phyloP scores from a whole-genome alignment of 1,139 yeast genomes.

The Entelexis sorbosivorans region DNA sequence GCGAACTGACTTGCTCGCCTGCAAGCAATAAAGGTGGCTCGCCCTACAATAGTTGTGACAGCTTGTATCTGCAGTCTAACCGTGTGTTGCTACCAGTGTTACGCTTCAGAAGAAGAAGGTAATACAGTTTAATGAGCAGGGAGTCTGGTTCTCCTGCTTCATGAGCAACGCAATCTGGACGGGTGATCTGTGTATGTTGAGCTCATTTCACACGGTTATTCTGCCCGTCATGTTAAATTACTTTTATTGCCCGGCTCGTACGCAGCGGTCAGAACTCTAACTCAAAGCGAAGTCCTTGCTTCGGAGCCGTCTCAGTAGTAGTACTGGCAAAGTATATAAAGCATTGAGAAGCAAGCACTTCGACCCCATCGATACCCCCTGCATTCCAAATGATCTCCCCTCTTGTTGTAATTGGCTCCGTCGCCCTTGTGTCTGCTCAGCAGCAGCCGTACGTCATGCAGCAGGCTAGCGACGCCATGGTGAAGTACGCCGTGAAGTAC shows the following conservation, averaged over 20 bases:
- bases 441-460: slow-evolving; percentile 18
- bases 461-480: slow-evolving; percentile 18
- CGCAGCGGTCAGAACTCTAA: neutral
- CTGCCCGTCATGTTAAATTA: too few relatives aligned
- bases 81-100: too few relatives aligned
- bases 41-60: too few relatives aligned
- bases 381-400: slow-evolving; percentile 10
- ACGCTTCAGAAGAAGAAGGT: too few relatives aligned
- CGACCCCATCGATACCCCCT: neutral
- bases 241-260: neutral
- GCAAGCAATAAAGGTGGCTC: too few relatives aligned
- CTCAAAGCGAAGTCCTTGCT: neutral
- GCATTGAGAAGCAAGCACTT: neutral
- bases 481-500: slow-evolving; percentile 19
- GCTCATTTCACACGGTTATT: neutral
- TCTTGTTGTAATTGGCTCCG: slow-evolving; percentile 10
- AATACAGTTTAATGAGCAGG: neutral
- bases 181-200: too few relatives aligned
- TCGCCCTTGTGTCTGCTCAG: slow-evolving; percentile 11
- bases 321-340: neutral
- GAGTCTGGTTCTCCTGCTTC: too few relatives aligned
- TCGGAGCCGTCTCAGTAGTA: neutral
- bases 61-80: too few relatives aligned
- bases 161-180: too few relatives aligned
- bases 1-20: too few relatives aligned